These are phyloP conservation scores for Rhizopogon salebrosus DNA, from an alignment of 768 basidiomycete genomes.

Conservation along the genomic window DNA sequence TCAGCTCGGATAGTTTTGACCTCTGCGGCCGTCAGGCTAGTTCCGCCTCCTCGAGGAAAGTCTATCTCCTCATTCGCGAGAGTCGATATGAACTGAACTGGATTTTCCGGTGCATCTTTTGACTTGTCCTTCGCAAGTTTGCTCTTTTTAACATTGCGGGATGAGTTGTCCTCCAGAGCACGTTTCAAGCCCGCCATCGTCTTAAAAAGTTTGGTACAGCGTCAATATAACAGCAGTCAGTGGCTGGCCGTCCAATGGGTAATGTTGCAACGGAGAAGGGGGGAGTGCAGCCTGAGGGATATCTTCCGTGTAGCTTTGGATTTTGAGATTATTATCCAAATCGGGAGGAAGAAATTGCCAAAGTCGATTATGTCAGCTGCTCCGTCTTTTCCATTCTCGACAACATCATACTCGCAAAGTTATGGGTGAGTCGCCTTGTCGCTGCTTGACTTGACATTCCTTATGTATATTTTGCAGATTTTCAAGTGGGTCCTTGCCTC, in stretches of 20 bases:
- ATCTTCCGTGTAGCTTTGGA: background rate
- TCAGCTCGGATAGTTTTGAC: constrained; percentile 83
- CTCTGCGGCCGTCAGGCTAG: constrained; percentile 82
- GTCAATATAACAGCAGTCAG: background rate
- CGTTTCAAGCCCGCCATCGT: constrained; percentile 55
- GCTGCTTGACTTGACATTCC: background rate
- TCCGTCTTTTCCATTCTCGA: background rate
- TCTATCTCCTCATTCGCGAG: constrained; percentile 69
- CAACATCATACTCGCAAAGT: background rate
- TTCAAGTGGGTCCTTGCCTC: constrained; percentile 45
- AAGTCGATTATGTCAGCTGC: background rate
- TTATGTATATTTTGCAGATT: constrained; percentile 40
- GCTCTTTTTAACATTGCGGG: constrained; percentile 56
- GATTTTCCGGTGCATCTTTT: constrained; percentile 20
- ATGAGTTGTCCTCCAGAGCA: constrained; percentile 46
- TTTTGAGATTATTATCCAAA: background rate
- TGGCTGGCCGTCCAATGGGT: background rate
- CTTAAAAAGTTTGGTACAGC: constrained; percentile 10
- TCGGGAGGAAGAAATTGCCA: background rate
- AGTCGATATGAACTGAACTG: constrained; percentile 31
- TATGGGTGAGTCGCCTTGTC: background rate
- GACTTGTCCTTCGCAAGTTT: constrained; percentile 36
- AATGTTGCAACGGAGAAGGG: background rate
- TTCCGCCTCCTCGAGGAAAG: constrained; percentile 95
- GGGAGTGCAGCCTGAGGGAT: background rate